These are phyloP conservation scores for Dentipellis fragilis DNA, from an alignment of 768 basidiomycete genomes.

Conservation along the genomic window DNA sequence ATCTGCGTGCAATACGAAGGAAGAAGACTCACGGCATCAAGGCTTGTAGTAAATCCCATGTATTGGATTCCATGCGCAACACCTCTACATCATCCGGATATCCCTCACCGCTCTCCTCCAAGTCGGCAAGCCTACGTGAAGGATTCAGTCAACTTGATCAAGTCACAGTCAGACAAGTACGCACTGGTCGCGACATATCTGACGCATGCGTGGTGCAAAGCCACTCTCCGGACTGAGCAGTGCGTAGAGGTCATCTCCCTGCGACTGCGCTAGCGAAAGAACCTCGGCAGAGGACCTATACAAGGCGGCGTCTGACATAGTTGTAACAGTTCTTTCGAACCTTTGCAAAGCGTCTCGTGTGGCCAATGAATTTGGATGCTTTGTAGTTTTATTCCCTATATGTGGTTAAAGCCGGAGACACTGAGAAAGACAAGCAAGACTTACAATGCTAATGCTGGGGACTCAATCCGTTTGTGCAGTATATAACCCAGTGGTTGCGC, in stretches of 20 bases:
- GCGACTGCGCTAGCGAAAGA: slow-evolving; percentile 45
- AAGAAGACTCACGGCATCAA: slow-evolving; percentile 58
- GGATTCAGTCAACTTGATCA: background rate
- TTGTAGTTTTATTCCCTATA: too few relatives aligned
- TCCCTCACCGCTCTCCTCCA: slow-evolving; percentile 32
- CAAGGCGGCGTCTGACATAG: slow-evolving; percentile 37
- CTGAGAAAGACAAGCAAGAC: too few relatives aligned
- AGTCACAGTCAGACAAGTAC: slow-evolving; percentile 15
- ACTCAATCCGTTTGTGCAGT: too few relatives aligned
- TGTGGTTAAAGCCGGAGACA: too few relatives aligned
- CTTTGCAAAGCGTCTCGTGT: too few relatives aligned
- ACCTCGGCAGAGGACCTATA: slow-evolving; percentile 64
- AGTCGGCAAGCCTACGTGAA: slow-evolving; percentile 38
- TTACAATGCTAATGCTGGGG: too few relatives aligned
- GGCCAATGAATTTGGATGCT: too few relatives aligned
- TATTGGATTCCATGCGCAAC: slow-evolving; percentile 65
- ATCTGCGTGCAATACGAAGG: background rate
- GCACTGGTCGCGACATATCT: slow-evolving; percentile 48
- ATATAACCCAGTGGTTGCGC: too few relatives aligned
- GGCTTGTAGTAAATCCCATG: slow-evolving; percentile 74
- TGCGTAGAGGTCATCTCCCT: slow-evolving; percentile 42
- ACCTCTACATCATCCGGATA: slow-evolving; percentile 48
- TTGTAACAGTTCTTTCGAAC: background rate
- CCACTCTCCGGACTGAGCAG: slow-evolving; percentile 59
- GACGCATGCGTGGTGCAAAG: slow-evolving; percentile 55